Evolutionary conservation across 306 rosid species (phyloP).

Genomic region (Glycine tomentella): DNA sequence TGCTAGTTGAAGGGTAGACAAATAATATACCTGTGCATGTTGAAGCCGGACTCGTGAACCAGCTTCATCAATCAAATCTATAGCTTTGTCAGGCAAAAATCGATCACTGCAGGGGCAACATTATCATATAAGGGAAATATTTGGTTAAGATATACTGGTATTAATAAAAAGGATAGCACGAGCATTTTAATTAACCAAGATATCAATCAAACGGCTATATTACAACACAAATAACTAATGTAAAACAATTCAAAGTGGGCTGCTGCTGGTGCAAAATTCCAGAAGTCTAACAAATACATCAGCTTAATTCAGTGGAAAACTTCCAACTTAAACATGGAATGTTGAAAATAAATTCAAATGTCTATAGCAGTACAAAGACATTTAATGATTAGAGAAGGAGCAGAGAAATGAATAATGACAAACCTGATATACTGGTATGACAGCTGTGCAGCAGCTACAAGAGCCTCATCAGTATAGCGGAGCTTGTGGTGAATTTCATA

Average conservation of each 20-base stretch:
- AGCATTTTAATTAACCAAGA: constrained; percentile 23
- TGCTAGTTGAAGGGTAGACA: constrained; percentile 16
- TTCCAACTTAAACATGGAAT: constrained; percentile 20
- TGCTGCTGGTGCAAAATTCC: background rate
- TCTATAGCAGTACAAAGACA: constrained; percentile 5
- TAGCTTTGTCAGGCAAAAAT: constrained; percentile 97
- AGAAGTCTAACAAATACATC: background rate
- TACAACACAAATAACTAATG: background rate
- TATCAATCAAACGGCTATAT: background rate
- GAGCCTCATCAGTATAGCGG: constrained; percentile 93
- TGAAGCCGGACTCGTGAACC: constrained; percentile 96
- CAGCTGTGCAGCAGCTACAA: constrained; percentile 88
- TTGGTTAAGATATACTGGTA: constrained; percentile 27
- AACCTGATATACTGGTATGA: constrained; percentile 98
- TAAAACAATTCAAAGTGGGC: background rate
- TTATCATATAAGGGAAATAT: constrained; percentile 32
- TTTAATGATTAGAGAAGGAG: constrained; percentile 18
- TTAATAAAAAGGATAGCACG: constrained; percentile 4
- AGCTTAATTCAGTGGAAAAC: constrained; percentile 19
- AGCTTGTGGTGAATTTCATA: constrained; percentile 99
- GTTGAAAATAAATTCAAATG: background rate
- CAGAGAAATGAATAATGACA: constrained; percentile 12
- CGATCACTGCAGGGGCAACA: constrained; percentile 74
- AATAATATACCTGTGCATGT: constrained; percentile 81
- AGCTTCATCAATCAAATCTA: constrained; percentile 97